Evolutionary conservation across 2,329 filamentous ascomycete species (phyloP).

Genomic region (Ceratocystiopsis sp.): DNA sequence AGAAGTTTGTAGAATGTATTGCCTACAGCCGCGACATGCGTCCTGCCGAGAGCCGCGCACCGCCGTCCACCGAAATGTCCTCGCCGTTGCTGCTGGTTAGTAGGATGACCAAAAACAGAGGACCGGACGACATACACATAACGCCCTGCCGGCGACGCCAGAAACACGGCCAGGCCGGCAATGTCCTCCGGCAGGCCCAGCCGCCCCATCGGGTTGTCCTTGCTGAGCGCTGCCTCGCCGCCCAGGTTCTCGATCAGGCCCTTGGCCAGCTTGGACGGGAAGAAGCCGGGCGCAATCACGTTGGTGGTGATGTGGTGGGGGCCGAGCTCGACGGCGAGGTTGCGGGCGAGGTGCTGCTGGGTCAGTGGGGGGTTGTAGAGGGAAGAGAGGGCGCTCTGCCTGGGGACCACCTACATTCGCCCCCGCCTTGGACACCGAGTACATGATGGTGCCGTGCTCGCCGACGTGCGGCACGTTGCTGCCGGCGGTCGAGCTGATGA

Average conservation of each 20-base stretch:
- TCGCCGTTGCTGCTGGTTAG: slow-evolving; percentile 18
- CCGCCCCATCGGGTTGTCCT: slow-evolving; percentile 34
- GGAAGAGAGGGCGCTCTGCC: no score
- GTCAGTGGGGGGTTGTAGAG: no score
- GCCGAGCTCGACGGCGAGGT: slow-evolving; percentile 53
- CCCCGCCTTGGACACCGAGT: slow-evolving; percentile 52
- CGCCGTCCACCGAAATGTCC: slow-evolving; percentile 19
- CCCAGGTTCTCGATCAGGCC: slow-evolving; percentile 46
- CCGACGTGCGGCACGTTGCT: slow-evolving; percentile 43
- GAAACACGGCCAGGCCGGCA: slow-evolving; percentile 39
- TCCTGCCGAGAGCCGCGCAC: slow-evolving; percentile 14
- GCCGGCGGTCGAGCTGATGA: slow-evolving; percentile 50
- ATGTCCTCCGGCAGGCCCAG: slow-evolving; percentile 42
- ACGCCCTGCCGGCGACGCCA: slow-evolving; percentile 32
- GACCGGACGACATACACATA: slow-evolving; percentile 24
- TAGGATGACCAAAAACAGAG: not conserved
- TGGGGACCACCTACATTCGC: no score
- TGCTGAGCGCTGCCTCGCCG: slow-evolving; percentile 32
- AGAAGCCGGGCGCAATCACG: slow-evolving; percentile 49
- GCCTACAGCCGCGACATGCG: slow-evolving; percentile 13
- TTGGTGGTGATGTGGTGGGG: slow-evolving; percentile 48
- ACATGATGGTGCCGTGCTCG: slow-evolving; percentile 44
- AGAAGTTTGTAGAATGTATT: not conserved
- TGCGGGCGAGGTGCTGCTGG: slow-evolving; percentile 34
- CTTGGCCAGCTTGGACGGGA: slow-evolving; percentile 49